Conservation (phyloP, 495 filamentous ascomycete genomes). For the Tetracladium setigerum region DNA sequence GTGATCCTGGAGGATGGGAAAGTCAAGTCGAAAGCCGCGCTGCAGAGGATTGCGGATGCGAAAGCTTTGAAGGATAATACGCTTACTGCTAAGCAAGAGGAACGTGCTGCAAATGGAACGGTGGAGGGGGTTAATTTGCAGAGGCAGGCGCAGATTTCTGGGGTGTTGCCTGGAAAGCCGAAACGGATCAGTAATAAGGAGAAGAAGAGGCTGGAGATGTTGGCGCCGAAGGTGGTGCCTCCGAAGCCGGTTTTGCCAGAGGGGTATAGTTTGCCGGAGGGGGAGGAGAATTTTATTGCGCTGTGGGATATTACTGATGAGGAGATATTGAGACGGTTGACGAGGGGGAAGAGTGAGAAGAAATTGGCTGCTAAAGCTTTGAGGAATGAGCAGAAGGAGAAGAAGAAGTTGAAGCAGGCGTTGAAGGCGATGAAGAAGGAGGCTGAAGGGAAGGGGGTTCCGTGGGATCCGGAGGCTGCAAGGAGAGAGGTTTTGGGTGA, state of each 20-base stretch:
- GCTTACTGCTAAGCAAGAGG: conserved; percentile 15
- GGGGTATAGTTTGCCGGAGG: conserved; percentile 21
- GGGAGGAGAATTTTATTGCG: conserved; percentile 27
- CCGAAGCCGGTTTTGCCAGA: conserved; percentile 27
- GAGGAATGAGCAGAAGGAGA: conserved; percentile 22
- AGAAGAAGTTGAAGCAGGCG: conserved; percentile 14
- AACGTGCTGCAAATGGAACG: conserved; percentile 6
- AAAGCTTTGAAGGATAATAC: conserved; percentile 4
- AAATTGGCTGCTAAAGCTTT: conserved; percentile 21
- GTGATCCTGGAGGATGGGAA: conserved; percentile 23
- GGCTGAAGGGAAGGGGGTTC: conserved; percentile 2
- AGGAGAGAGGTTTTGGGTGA: conserved; percentile 8
- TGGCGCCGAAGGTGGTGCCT: conserved; percentile 20
- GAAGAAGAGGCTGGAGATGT: conserved; percentile 21
- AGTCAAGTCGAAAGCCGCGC: conserved; percentile 21
- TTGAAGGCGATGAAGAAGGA: conserved; percentile 17
- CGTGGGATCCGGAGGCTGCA: conserved; percentile 9
- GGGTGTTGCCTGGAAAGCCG: background rate
- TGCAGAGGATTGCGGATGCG: conserved; percentile 12
- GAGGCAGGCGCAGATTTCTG: background rate
- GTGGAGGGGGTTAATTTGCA: conserved; percentile 7
- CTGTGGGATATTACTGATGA: conserved; percentile 29
- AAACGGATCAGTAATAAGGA: conserved; percentile 33
- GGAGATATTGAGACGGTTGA: conserved; percentile 21
- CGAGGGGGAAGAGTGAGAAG: conserved; percentile 20